Evolutionary conservation across 2,329 filamentous ascomycete genomes (phyloP).

Genomic region (Curvularia hawaiiensis): DNA sequence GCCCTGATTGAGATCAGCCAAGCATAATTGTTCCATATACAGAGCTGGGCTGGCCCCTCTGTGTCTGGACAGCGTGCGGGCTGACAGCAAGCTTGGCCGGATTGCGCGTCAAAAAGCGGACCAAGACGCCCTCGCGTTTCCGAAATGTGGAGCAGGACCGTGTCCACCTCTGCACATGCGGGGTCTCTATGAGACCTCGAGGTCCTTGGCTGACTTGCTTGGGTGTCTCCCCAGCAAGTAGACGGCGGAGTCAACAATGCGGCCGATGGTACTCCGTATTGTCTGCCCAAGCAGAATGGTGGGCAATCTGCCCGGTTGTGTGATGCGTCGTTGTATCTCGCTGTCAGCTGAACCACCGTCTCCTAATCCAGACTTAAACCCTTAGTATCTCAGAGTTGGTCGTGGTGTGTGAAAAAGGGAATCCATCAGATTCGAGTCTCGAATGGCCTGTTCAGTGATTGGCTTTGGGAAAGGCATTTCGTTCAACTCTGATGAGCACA

Average conservation of each 20-base stretch:
- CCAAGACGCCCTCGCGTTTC: constrained; percentile 11
- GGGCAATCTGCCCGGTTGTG: not conserved
- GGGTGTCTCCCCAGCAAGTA: not conserved
- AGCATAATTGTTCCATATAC: not conserved
- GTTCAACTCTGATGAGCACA: not conserved
- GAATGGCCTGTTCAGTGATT: not conserved
- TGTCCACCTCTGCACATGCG: not conserved
- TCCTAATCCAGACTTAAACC: not conserved
- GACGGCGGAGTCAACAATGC: not conserved
- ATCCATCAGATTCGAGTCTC: not conserved
- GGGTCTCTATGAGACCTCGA: not conserved
- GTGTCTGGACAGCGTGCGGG: constrained; percentile 1
- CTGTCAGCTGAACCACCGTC: not conserved
- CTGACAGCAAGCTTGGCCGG: constrained; percentile 7
- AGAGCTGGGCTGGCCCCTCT: not conserved
- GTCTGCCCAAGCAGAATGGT: not conserved
- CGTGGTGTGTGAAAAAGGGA: not conserved
- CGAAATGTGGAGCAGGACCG: constrained; percentile 6
- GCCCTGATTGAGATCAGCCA: constrained; percentile 3
- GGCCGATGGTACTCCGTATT: too few relatives aligned
- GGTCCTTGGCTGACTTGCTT: not conserved
- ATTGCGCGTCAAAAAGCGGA: constrained; percentile 19
- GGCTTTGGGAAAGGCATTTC: not conserved
- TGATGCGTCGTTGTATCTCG: not conserved
- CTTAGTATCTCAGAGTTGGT: not conserved